Evolutionary conservation across 2,329 filamentous ascomycete genomes (phyloP).

Genomic region (Leptographium wingfieldii): DNA sequence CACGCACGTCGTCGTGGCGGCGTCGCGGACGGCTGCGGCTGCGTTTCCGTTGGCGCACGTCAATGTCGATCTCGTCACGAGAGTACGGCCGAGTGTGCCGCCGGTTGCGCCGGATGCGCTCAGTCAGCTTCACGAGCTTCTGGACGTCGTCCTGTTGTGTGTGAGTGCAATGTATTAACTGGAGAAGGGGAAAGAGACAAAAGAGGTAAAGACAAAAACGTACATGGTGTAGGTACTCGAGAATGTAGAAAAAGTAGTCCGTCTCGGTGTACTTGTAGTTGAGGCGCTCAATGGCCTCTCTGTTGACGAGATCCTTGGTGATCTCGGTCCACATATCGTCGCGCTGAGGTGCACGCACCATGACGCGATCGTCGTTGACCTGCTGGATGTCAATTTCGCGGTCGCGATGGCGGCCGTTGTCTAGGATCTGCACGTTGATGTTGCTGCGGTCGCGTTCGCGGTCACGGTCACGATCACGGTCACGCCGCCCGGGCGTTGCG

Average conservation of each 20-base stretch:
- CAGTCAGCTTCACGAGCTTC: constrained; percentile 68
- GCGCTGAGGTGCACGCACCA: constrained; percentile 30
- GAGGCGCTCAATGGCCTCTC: constrained; percentile 72
- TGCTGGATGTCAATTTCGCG: constrained; percentile 42
- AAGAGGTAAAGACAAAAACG: not conserved
- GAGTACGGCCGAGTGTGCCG: constrained; percentile 26
- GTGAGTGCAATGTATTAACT: constrained; percentile 18
- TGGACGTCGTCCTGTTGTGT: constrained; percentile 66
- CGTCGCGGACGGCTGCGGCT: constrained; percentile 15
- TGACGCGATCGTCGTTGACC: constrained; percentile 36
- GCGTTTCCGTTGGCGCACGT: constrained; percentile 25
- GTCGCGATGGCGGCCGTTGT: constrained; percentile 27
- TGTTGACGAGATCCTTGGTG: constrained; percentile 78
- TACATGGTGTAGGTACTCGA: constrained; percentile 58
- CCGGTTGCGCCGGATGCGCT: constrained; percentile 59
- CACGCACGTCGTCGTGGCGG: constrained; percentile 47
- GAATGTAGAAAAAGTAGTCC: constrained; percentile 79
- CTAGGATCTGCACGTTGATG: constrained; percentile 34
- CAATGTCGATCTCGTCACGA: constrained; percentile 24
- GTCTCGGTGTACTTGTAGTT: constrained; percentile 90
- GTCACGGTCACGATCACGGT: constrained; percentile 16
- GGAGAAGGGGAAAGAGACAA: not conserved
- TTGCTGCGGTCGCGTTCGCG: constrained; percentile 22
- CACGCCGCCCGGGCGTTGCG: constrained; percentile 16
- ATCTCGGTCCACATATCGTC: constrained; percentile 91